Percentiles rank a stretch among this genome's conserved stretches.
Evolutionary conservation across 202 grass and related monocot genomes (phyloP).

Genomic region (Elaeis oleifera): DNA sequence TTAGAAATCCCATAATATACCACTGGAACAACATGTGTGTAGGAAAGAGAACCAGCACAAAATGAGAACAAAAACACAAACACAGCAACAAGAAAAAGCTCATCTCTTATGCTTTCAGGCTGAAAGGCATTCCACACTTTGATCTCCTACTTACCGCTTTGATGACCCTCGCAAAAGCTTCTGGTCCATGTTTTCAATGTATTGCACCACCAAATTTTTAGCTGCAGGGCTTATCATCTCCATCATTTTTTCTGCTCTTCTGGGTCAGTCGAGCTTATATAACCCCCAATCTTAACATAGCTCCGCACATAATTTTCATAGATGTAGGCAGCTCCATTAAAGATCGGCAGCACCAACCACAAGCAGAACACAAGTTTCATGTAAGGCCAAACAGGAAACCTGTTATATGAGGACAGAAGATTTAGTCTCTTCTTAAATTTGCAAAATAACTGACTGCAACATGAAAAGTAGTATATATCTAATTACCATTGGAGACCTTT

Average conservation of each 20-base stretch:
- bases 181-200: conserved; percentile 54
- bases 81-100: background rate
- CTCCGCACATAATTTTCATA: conserved; percentile 65
- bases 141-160: conserved; percentile 44
- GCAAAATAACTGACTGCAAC: too few relatives aligned
- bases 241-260: conserved; percentile 60
- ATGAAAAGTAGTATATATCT: too few relatives aligned
- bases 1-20: too few relatives aligned
- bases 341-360: conserved; percentile 93
- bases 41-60: too few relatives aligned
- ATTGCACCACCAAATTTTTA: conserved; percentile 65
- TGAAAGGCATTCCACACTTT: background rate
- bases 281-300: conserved; percentile 71
- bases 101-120: background rate
- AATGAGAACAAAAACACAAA: background rate
- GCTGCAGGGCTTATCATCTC: conserved; percentile 91
- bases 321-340: conserved; percentile 94
- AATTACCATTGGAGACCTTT: conserved; percentile 64
- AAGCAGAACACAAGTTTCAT: conserved; percentile 84
- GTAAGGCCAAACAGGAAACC: conserved; percentile 84
- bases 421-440: background rate
- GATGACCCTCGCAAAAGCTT: conserved; percentile 72
- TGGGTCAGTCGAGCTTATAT: conserved; percentile 48
- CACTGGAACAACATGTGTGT: too few relatives aligned
- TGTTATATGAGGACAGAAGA: conserved; percentile 13